These are phyloP conservation scores for Colletotrichum gigasporum DNA, from an alignment of 2,329 filamentous ascomycete species.

Conservation along the genomic window DNA sequence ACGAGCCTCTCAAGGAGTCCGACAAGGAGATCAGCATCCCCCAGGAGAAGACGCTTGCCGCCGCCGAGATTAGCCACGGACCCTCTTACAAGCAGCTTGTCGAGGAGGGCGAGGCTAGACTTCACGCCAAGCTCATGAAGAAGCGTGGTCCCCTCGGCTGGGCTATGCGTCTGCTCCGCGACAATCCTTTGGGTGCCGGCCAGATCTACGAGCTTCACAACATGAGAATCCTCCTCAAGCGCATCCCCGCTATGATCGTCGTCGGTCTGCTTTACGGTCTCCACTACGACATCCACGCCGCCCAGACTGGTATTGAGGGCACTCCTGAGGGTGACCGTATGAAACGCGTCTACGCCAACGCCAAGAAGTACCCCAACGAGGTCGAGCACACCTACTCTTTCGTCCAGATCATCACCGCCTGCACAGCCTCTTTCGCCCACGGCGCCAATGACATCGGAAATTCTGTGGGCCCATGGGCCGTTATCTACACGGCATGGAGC, in stretches of 20 bases:
- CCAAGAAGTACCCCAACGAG: conserved; percentile 74
- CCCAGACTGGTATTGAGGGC: conserved; percentile 74
- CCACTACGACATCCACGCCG: conserved; percentile 84
- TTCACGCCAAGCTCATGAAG: conserved; percentile 71
- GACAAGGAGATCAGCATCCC: conserved; percentile 44
- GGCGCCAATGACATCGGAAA: conserved; percentile 83
- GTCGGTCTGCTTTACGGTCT: conserved; percentile 75
- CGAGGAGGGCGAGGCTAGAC: conserved; percentile 62
- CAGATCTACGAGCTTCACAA: conserved; percentile 80
- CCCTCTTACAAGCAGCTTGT: conserved; percentile 70
- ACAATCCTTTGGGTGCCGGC: conserved; percentile 78
- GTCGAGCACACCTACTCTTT: conserved; percentile 77
- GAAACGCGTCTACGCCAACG: conserved; percentile 71
- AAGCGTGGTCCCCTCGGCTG: conserved; percentile 77
- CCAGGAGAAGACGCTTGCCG: conserved; percentile 38
- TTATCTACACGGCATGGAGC: conserved; percentile 73
- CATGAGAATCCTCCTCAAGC: conserved; percentile 69
- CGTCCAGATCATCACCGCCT: conserved; percentile 73
- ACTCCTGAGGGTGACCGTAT: conserved; percentile 80
- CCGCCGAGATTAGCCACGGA: conserved; percentile 58
- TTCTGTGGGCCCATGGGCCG: conserved; percentile 75
- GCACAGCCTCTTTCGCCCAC: conserved; percentile 79
- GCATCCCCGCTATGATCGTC: conserved; percentile 74
- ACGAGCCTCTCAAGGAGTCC: conserved; percentile 55
- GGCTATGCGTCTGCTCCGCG: conserved; percentile 81